Evolutionary conservation across 176 grass and related monocot genomes (phyloP).

Genomic region (Oryza coarctata): DNA sequence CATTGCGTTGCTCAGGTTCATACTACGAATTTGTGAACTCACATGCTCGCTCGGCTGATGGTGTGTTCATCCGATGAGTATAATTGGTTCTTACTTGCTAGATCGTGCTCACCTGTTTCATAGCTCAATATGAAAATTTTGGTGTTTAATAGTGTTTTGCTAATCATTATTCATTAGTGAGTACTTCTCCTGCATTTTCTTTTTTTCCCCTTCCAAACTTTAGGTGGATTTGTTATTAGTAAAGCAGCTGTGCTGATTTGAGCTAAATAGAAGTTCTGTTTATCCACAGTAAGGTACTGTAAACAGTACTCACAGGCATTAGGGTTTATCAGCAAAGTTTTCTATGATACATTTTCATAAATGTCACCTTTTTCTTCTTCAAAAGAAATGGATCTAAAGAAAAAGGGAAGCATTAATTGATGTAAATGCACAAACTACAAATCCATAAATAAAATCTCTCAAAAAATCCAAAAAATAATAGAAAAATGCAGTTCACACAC

Average conservation of each 20-base stretch:
- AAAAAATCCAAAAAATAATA: not conserved
- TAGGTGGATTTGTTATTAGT: not conserved
- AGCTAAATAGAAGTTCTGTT: not conserved
- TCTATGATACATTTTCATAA: not conserved
- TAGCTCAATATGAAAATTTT: not conserved
- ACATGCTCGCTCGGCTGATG: not conserved
- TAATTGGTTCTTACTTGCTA: not conserved
- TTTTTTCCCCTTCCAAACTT: not conserved
- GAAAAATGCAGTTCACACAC: not conserved
- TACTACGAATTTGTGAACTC: not conserved
- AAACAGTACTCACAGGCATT: not conserved
- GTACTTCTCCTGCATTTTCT: not conserved
- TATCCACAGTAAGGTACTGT: not conserved
- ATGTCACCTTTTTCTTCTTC: not conserved
- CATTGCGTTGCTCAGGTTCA: not conserved
- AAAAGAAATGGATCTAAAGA: slow-evolving; percentile 23
- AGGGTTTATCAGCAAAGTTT: not conserved
- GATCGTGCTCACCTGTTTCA: not conserved
- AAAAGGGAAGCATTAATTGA: not conserved
- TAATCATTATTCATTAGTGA: not conserved
- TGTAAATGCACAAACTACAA: not conserved
- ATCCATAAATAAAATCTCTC: not conserved
- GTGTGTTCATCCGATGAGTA: not conserved
- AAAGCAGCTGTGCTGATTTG: not conserved
- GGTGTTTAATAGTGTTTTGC: not conserved